Percentiles rank a stretch among this genome's conserved stretches.
phyloP scores from a whole-genome alignment of 371 early-diverging fungal species.

The Rhizopus delemar region DNA sequence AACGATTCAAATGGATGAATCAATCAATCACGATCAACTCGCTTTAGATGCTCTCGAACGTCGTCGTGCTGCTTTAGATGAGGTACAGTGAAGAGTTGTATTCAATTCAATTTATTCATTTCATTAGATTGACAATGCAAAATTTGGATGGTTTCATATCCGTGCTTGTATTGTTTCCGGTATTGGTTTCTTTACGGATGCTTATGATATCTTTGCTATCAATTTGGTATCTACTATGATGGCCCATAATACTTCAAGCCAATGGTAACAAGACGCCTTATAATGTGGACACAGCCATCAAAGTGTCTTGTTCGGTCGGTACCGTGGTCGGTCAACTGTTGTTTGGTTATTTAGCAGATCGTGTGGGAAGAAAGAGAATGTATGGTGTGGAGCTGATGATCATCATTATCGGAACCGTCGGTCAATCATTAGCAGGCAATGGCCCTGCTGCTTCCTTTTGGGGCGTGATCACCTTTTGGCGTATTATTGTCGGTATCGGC shows the following conservation, averaged over 20 bases:
- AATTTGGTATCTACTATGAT: conserved; percentile 78
- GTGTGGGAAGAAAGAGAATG: conserved; percentile 80
- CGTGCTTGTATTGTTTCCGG: conserved; percentile 86
- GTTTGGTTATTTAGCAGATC: conserved; percentile 80
- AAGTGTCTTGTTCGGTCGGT: conserved; percentile 75
- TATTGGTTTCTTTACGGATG: conserved; percentile 87
- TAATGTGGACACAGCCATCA: conserved; percentile 64
- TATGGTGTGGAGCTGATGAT: conserved; percentile 84
- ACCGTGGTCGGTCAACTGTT: conserved; percentile 76
- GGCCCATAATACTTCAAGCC: conserved; percentile 65
- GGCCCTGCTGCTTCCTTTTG: conserved; percentile 59
- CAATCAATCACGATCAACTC: conserved; percentile 19
- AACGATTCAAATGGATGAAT: conserved; percentile 23
- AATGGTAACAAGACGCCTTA: conserved; percentile 49
- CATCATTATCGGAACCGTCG: conserved; percentile 70
- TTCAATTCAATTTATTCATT: neutral
- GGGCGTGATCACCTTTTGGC: conserved; percentile 74
- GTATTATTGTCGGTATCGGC: conserved; percentile 75
- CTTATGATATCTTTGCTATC: conserved; percentile 88
- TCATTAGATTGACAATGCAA: conserved; percentile 51
- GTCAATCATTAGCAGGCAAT: conserved; percentile 68
- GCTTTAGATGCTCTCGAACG: conserved; percentile 36
- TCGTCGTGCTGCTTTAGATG: conserved; percentile 40
- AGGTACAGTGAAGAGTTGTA: conserved; percentile 24
- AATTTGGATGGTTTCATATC: conserved; percentile 80